Percentiles rank a stretch among this genome's conserved stretches.
These are phyloP conservation scores for Xanthoceras sorbifolium DNA, from an alignment of 345 rosid genomes.

Conservation along the genomic window DNA sequence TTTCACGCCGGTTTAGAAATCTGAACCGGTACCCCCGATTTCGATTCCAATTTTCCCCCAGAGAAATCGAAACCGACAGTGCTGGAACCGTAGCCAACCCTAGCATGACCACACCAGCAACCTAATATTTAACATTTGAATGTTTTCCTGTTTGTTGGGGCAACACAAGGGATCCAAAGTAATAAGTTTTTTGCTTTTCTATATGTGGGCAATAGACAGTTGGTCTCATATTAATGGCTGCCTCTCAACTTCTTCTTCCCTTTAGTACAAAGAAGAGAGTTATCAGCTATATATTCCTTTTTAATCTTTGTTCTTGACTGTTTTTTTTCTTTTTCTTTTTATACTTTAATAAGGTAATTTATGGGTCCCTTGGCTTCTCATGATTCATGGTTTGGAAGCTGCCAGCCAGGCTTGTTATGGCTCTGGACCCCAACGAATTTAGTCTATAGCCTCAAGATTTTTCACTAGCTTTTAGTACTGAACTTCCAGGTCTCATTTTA, in stretches of 20 bases:
- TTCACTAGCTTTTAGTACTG: background rate
- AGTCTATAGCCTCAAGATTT: background rate
- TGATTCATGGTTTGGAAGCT: background rate
- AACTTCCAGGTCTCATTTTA: background rate
- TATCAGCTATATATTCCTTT: background rate
- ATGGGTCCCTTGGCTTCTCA: background rate
- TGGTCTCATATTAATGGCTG: background rate
- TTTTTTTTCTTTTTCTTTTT: too few relatives aligned
- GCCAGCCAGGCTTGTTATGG: background rate
- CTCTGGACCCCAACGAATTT: background rate
- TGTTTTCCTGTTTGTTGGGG: background rate
- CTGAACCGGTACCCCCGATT: too few relatives aligned
- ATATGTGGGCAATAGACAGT: background rate
- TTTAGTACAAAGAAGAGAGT: constrained; percentile 12
- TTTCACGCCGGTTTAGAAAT: too few relatives aligned
- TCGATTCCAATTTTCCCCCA: too few relatives aligned
- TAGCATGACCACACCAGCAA: too few relatives aligned
- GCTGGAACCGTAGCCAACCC: too few relatives aligned
- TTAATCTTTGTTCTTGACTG: background rate
- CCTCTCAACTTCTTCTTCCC: background rate
- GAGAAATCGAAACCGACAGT: too few relatives aligned
- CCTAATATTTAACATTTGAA: background rate
- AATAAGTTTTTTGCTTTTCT: background rate
- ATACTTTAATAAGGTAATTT: constrained; percentile 8
- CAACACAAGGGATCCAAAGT: background rate